A percentile compares a stretch with the other conserved stretches of the same genome.
Evolutionary conservation across 192 early-diverging fungal genomes (phyloP).

Genomic region (Geranomyces michiganensis): DNA sequence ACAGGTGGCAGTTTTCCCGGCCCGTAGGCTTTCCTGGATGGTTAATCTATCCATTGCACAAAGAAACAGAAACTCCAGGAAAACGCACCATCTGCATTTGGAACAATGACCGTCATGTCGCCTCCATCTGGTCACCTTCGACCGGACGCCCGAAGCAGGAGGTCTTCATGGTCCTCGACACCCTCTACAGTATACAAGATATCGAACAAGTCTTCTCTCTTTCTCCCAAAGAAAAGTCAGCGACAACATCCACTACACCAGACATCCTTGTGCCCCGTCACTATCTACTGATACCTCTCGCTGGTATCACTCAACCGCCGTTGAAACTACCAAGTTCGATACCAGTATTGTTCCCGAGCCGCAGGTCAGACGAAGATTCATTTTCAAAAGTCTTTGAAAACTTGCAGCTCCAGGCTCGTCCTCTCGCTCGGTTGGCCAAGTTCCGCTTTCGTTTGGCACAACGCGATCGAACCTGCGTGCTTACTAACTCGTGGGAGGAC

Average conservation of each 20-base stretch:
- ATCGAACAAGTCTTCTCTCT: constrained; percentile 10
- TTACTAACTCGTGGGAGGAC: constrained; percentile 10
- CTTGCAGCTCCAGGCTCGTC: constrained; percentile 10
- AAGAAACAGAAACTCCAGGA: constrained; percentile 8
- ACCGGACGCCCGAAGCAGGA: constrained; percentile 11
- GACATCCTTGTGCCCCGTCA: constrained; percentile 7
- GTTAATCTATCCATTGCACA: too few species aligned
- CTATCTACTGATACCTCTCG: constrained; percentile 10
- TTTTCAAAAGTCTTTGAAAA: constrained; percentile 2
- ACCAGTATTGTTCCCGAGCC: constrained; percentile 13
- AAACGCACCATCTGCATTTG: constrained; percentile 3
- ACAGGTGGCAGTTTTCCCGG: too few species aligned
- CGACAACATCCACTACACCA: constrained; percentile 10
- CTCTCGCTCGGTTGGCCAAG: constrained; percentile 11
- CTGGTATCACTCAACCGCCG: constrained; percentile 14
- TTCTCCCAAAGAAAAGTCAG: constrained; percentile 12
- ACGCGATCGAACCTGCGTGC: constrained; percentile 14
- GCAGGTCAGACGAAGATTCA: constrained; percentile 5
- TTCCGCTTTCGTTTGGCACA: constrained; percentile 14
- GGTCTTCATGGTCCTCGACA: constrained; percentile 13
- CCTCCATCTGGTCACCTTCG: constrained; percentile 14
- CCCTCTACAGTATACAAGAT: constrained; percentile 13
- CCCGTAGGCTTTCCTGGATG: too few species aligned
- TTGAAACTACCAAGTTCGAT: constrained; percentile 13
- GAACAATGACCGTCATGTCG: constrained; percentile 9